These are phyloP conservation scores for Boletus tomentosulus DNA, from an alignment of 768 basidiomycete genomes.

Conservation along the genomic window DNA sequence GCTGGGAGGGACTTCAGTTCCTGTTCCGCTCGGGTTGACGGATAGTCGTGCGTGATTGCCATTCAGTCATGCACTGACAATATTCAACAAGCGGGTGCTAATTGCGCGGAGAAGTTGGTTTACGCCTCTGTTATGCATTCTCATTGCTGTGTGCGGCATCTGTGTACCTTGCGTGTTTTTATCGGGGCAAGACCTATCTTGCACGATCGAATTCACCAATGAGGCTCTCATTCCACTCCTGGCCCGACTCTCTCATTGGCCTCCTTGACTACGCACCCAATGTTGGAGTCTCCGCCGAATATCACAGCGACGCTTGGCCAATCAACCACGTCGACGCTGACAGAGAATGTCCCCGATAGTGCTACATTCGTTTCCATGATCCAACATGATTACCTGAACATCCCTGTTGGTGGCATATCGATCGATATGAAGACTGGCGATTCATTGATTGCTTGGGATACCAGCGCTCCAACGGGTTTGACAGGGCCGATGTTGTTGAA, in stretches of 20 bases:
- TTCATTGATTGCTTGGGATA: slow-evolving; percentile 70
- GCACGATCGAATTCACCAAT: slow-evolving; percentile 38
- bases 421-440: slow-evolving; percentile 46
- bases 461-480: slow-evolving; percentile 51
- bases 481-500: slow-evolving; percentile 63
- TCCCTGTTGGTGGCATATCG: slow-evolving; percentile 68
- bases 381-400: slow-evolving; percentile 45
- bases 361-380: slow-evolving; percentile 56
- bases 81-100: slow-evolving; percentile 67
- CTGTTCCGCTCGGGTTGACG: slow-evolving; percentile 28
- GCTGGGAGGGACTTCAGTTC: neutral
- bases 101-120: slow-evolving; percentile 68
- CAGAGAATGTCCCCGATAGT: slow-evolving; percentile 49
- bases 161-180: slow-evolving; percentile 69
- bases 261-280: slow-evolving; percentile 28
- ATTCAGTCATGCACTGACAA: slow-evolving; percentile 62
- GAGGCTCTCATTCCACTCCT: slow-evolving; percentile 42
- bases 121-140: slow-evolving; percentile 49
- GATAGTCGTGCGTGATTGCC: slow-evolving; percentile 53
- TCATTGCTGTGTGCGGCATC: slow-evolving; percentile 56
- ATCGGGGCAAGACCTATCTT: slow-evolving; percentile 47
- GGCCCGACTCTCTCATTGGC: slow-evolving; percentile 44
- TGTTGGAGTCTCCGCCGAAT: slow-evolving; percentile 53
- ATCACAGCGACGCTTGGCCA: slow-evolving; percentile 45
- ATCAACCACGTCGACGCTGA: slow-evolving; percentile 32